Evolutionary conservation across 305 asterid genomes (phyloP).

Genomic region (Coffea humblotiana): DNA sequence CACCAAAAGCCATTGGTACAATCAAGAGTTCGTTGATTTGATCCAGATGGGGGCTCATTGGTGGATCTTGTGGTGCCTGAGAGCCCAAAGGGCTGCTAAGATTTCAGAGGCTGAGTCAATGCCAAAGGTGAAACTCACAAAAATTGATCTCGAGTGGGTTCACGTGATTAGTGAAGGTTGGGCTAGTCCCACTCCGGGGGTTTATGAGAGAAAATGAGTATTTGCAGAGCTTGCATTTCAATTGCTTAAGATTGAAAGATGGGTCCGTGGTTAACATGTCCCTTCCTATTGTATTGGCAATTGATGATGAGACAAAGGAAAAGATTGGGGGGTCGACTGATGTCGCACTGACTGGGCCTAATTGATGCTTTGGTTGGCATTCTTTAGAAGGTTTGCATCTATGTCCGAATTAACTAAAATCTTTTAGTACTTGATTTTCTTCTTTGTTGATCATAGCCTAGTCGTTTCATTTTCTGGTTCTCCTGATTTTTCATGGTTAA

Average conservation of each 20-base stretch:
- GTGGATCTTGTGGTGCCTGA: slow-evolving; percentile 76
- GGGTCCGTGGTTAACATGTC: slow-evolving; percentile 75
- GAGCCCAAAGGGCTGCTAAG: slow-evolving; percentile 36
- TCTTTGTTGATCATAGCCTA: background rate
- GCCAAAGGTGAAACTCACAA: slow-evolving; percentile 55
- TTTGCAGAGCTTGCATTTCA: slow-evolving; percentile 82
- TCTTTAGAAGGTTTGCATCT: slow-evolving; percentile 59
- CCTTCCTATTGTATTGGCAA: slow-evolving; percentile 73
- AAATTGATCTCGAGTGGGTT: slow-evolving; percentile 83
- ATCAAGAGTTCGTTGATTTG: slow-evolving; percentile 68
- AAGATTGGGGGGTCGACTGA: slow-evolving; percentile 39
- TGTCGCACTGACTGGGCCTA: slow-evolving; percentile 60
- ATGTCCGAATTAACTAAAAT: slow-evolving; percentile 1
- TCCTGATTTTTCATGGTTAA: background rate
- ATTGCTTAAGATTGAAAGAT: slow-evolving; percentile 58
- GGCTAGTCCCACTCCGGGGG: slow-evolving; percentile 83
- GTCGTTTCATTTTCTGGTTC: background rate
- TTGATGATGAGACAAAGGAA: slow-evolving; percentile 60
- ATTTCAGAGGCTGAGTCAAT: slow-evolving; percentile 51
- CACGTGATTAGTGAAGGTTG: slow-evolving; percentile 87
- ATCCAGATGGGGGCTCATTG: slow-evolving; percentile 76
- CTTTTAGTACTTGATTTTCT: slow-evolving; percentile 17
- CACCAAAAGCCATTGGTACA: slow-evolving; percentile 19
- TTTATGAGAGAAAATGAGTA: slow-evolving; percentile 85
- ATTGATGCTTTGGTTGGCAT: slow-evolving; percentile 54